These are phyloP conservation scores for Taphrina flavorubra DNA, from an alignment of 1,139 yeast genomes.

Conservation along the genomic window DNA sequence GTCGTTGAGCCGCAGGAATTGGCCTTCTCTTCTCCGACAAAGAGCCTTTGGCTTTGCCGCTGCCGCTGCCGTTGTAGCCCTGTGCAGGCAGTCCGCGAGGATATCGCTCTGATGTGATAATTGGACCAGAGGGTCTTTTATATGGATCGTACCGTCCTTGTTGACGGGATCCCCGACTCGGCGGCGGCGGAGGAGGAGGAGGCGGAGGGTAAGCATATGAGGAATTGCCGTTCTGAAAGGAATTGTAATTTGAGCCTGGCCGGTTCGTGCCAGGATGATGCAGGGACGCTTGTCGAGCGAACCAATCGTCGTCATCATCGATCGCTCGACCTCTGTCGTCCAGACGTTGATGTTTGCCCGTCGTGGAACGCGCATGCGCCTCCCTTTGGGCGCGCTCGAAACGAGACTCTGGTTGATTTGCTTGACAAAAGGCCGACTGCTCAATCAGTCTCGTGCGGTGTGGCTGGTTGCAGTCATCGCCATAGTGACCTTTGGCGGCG, in stretches of 20 bases:
- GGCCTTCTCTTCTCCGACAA: neutral
- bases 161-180: conserved; percentile 22
- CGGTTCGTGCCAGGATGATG: neutral
- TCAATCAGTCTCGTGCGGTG: conserved; percentile 36
- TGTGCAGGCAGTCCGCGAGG: conserved; percentile 16
- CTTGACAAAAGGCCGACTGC: conserved; percentile 42
- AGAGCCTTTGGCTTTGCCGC: neutral
- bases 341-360: conserved; percentile 6
- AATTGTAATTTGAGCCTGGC: conserved; percentile 4
- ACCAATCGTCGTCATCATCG: conserved; percentile 33
- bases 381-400: conserved; percentile 9
- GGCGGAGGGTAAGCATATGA: conserved; percentile 14
- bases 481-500: conserved; percentile 42
- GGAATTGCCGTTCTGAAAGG: neutral
- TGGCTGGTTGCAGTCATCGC: conserved; percentile 42
- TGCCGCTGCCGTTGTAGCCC: neutral
- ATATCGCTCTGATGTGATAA: conserved; percentile 25
- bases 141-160: conserved; percentile 27
- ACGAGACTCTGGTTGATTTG: conserved; percentile 40
- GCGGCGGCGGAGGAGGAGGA: conserved; percentile 4
- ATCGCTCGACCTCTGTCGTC: conserved; percentile 17
- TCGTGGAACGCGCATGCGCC: conserved; percentile 4
- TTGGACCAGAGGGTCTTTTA: conserved; percentile 13
- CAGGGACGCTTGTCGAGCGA: conserved; percentile 28
- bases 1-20: conserved; percentile 21